Conservation (phyloP, 148 eudicot genomes). For the Pouteria glomerata region DNA sequence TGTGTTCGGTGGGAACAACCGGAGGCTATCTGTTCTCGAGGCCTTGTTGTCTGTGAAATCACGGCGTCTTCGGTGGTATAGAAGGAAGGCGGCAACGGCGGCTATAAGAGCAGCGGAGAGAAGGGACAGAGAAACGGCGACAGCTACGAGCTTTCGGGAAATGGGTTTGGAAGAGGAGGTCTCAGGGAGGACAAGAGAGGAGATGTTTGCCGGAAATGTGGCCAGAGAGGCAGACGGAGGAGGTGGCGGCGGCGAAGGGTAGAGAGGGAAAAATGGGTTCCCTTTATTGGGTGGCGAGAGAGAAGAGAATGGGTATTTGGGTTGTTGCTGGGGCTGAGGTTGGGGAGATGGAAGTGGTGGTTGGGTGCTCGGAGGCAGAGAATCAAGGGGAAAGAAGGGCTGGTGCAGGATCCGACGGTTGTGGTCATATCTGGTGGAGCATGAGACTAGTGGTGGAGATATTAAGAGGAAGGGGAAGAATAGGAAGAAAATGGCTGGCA, state of each 20-base stretch:
- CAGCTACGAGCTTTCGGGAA: constrained; percentile 37
- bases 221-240: constrained; percentile 33
- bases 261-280: constrained; percentile 39
- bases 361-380: constrained; percentile 13
- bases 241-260: constrained; percentile 39
- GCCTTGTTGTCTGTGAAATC: not conserved
- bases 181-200: constrained; percentile 61
- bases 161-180: constrained; percentile 33
- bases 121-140: constrained; percentile 33
- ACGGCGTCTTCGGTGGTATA: constrained; percentile 16
- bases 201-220: constrained; percentile 83
- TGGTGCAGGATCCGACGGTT: constrained; percentile 26
- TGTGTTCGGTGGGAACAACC: constrained; percentile 33
- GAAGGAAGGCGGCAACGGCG: constrained; percentile 29
- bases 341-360: constrained; percentile 19
- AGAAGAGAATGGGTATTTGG: constrained; percentile 32
- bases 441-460: not conserved
- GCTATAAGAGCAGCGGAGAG: constrained; percentile 30
- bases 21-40: constrained; percentile 28
- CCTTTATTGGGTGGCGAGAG: constrained; percentile 19
- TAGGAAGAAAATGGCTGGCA: not conserved
- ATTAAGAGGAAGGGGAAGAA: not conserved
- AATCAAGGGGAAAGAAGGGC: constrained; percentile 12
- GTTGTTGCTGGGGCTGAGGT: constrained; percentile 10
- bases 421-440: not conserved